Conservation (phyloP, 2,329 filamentous ascomycete genomes). For the Aspergillus ruber region DNA sequence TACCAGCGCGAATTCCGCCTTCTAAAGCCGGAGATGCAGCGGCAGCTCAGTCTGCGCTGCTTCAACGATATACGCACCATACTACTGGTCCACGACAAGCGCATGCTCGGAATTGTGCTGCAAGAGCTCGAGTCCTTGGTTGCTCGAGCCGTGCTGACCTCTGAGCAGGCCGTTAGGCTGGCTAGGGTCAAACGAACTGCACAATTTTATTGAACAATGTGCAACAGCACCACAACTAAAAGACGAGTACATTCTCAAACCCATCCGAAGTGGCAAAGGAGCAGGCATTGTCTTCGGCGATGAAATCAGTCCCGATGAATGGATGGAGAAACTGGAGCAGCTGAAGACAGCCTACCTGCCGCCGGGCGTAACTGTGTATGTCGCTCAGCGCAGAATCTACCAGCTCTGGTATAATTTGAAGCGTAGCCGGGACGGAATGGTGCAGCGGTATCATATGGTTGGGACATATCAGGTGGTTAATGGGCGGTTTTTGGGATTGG, state of each 20-base stretch:
- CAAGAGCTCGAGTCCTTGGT: constrained; percentile 18
- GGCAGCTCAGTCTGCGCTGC: constrained; percentile 16
- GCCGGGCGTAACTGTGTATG: constrained; percentile 7
- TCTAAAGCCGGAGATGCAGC: constrained; percentile 17
- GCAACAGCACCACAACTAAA: constrained; percentile 6
- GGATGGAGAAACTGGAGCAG: constrained; percentile 10
- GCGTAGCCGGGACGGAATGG: constrained; percentile 1
- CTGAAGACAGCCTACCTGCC: constrained; percentile 5
- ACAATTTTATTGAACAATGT: constrained; percentile 7
- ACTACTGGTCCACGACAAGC: constrained; percentile 24
- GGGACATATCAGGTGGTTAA: constrained; percentile 17
- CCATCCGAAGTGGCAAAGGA: constrained; percentile 12
- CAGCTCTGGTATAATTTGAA: constrained; percentile 15
- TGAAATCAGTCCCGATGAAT: constrained; percentile 9
- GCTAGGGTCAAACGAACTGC: constrained; percentile 17
- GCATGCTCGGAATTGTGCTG: constrained; percentile 25
- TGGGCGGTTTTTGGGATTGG: constrained; percentile 16
- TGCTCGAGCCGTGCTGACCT: constrained; percentile 10
- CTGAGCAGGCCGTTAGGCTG: constrained; percentile 12
- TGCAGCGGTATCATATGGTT: constrained; percentile 9
- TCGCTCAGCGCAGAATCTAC: constrained; percentile 12
- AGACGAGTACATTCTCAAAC: constrained; percentile 21
- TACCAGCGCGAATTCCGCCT: constrained; percentile 20
- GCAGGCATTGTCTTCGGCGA: constrained; percentile 16
- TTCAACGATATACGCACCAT: constrained; percentile 27